A percentile compares a stretch with the other conserved stretches of the same genome.
Evolutionary conservation across 768 basidiomycete genomes (phyloP).

Genomic region (Naganishia randhawae): DNA sequence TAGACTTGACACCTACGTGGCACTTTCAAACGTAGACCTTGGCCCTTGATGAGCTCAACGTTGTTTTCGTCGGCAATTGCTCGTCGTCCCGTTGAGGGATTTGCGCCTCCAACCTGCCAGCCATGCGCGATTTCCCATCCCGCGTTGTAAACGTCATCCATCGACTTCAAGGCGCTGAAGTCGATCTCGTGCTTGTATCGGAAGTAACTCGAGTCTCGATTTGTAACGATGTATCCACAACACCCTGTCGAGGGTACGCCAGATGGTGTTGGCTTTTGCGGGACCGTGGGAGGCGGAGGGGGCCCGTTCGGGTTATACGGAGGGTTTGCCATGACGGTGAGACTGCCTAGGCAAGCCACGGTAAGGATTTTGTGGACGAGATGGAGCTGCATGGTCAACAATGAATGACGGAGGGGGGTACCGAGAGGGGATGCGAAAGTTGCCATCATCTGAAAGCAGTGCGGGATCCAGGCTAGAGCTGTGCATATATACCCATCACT

Average conservation of each 20-base stretch:
- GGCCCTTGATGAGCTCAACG: not conserved
- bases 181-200: not conserved
- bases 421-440: too few relatives aligned
- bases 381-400: too few relatives aligned
- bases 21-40: not conserved
- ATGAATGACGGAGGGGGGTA: too few relatives aligned
- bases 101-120: not conserved
- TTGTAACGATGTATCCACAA: not conserved
- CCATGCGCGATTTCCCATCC: slow-evolving; percentile 5
- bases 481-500: too few relatives aligned
- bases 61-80: slow-evolving; percentile 4
- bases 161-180: not conserved
- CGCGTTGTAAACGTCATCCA: not conserved
- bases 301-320: too few relatives aligned
- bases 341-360: too few relatives aligned
- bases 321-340: too few relatives aligned
- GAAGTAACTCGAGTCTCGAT: not conserved
- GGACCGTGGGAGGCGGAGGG: too few relatives aligned
- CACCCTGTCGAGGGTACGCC: not conserved
- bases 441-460: too few relatives aligned
- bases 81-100: not conserved
- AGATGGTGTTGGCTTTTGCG: too few relatives aligned
- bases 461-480: too few relatives aligned
- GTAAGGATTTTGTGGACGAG: too few relatives aligned
- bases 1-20: not conserved